Evolutionary conservation across 306 rosid species (phyloP).

Genomic region (Medicago ruthenica): DNA sequence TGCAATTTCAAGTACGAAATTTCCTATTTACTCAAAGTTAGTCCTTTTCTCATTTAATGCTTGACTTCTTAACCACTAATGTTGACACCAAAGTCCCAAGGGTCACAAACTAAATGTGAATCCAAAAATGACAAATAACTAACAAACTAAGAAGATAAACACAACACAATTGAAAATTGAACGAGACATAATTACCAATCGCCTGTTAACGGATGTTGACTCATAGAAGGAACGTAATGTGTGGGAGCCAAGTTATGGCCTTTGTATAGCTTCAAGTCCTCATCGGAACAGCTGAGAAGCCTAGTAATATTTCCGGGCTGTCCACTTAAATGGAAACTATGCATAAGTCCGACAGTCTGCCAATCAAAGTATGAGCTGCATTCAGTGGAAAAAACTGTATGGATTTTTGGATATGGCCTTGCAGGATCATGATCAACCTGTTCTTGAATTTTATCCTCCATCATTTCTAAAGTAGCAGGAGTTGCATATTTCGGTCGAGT

Average conservation of each 20-base stretch:
- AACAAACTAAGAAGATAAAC: conserved; percentile 22
- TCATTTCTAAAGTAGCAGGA: conserved; percentile 43
- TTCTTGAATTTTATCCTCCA: conserved; percentile 33
- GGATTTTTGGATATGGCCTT: conserved; percentile 38
- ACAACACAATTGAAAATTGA: conserved; percentile 15
- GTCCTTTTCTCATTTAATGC: no score
- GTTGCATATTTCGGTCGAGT: conserved; percentile 38
- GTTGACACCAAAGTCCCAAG: no score
- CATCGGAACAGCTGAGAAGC: conserved; percentile 49
- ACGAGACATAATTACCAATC: conserved; percentile 42
- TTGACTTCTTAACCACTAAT: no score
- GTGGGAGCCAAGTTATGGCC: conserved; percentile 48
- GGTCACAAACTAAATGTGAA: background rate
- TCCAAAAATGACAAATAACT: conserved; percentile 19
- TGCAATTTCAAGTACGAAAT: no score
- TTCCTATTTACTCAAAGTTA: no score
- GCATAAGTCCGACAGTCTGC: conserved; percentile 49
- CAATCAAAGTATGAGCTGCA: conserved; percentile 45
- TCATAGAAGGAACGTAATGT: conserved; percentile 48
- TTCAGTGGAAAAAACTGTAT: conserved; percentile 45
- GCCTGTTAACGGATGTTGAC: conserved; percentile 45
- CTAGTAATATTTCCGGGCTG: conserved; percentile 48
- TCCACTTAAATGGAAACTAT: conserved; percentile 45
- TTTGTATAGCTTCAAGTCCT: conserved; percentile 41
- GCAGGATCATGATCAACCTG: conserved; percentile 18